These are phyloP conservation scores for Misopates orontium DNA, from an alignment of 257 asterid genomes.

Conservation along the genomic window DNA sequence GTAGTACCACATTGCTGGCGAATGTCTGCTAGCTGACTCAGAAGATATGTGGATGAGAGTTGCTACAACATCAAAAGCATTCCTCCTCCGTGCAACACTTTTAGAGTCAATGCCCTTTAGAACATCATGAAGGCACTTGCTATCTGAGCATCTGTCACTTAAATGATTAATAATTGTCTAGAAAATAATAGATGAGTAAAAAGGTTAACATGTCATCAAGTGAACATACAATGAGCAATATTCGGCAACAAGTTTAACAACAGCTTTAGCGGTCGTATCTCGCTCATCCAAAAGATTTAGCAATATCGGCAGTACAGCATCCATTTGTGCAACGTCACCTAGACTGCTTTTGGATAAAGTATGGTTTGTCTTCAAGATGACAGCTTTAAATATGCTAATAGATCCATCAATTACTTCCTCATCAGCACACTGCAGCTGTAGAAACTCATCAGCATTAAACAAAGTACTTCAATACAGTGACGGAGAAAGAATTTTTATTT, in stretches of 20 bases:
- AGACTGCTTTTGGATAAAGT: conserved; percentile 41
- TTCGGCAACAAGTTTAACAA: conserved; percentile 76
- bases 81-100: conserved; percentile 61
- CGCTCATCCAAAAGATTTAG: conserved; percentile 75
- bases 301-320: conserved; percentile 57
- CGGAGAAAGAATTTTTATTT: conserved; percentile 8
- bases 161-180: conserved; percentile 29
- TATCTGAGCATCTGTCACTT: conserved; percentile 63
- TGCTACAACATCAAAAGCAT: conserved; percentile 73
- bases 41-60: conserved; percentile 57
- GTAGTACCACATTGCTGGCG: conserved; percentile 59
- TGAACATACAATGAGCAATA: conserved; percentile 69
- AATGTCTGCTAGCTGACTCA: conserved; percentile 47
- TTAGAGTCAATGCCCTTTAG: conserved; percentile 55
- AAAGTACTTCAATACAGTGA: conserved; percentile 8
- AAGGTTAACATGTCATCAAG: conserved; percentile 10
- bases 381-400: conserved; percentile 65
- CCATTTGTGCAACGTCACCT: conserved; percentile 52
- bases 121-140: conserved; percentile 57
- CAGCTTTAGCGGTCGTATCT: conserved; percentile 85
- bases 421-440: conserved; percentile 65
- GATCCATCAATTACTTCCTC: conserved; percentile 79
- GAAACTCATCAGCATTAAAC: conserved; percentile 29
- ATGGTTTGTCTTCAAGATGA: conserved; percentile 54
- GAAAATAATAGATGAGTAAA: conserved; percentile 22